Conservation (phyloP, 2,329 filamentous ascomycete species). For the Arthrinium puccinioides region DNA sequence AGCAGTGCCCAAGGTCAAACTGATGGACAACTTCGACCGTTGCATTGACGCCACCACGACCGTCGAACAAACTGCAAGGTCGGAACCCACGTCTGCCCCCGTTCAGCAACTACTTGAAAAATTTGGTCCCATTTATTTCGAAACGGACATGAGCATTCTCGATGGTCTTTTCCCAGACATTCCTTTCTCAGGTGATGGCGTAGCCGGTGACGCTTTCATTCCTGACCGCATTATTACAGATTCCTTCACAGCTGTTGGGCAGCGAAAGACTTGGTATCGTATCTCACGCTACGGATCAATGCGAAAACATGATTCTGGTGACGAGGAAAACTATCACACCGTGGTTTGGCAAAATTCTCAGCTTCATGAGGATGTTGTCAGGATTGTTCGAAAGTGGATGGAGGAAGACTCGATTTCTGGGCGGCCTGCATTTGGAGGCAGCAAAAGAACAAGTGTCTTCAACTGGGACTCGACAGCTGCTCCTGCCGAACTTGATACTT, state of each 20-base stretch:
- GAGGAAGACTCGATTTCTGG: slow-evolving; percentile 55
- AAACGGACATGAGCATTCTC: slow-evolving; percentile 11
- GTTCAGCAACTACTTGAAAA: slow-evolving; percentile 17
- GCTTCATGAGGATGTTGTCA: slow-evolving; percentile 45
- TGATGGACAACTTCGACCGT: no score
- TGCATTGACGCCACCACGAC: no score
- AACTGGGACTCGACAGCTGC: slow-evolving; percentile 52
- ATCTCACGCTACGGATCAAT: slow-evolving; percentile 53
- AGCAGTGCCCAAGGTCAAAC: no score
- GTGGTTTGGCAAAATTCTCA: slow-evolving; percentile 51
- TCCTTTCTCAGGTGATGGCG: slow-evolving; percentile 2
- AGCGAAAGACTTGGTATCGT: slow-evolving; percentile 60
- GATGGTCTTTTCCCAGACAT: slow-evolving; percentile 25
- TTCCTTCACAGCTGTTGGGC: slow-evolving; percentile 44
- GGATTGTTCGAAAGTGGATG: slow-evolving; percentile 59
- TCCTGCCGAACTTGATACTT: slow-evolving; percentile 39
- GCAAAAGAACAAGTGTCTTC: slow-evolving; percentile 43
- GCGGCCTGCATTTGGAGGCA: slow-evolving; percentile 35
- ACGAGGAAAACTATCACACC: slow-evolving; percentile 52
- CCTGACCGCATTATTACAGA: slow-evolving; percentile 42
- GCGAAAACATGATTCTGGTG: slow-evolving; percentile 47
- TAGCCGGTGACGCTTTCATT: slow-evolving; percentile 19
- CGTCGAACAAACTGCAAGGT: no score
- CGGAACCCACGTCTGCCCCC: not conserved
- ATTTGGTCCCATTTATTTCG: slow-evolving; percentile 19